These are phyloP conservation scores for Erythrophleum fordii DNA, from an alignment of 306 rosid species.

Conservation along the genomic window DNA sequence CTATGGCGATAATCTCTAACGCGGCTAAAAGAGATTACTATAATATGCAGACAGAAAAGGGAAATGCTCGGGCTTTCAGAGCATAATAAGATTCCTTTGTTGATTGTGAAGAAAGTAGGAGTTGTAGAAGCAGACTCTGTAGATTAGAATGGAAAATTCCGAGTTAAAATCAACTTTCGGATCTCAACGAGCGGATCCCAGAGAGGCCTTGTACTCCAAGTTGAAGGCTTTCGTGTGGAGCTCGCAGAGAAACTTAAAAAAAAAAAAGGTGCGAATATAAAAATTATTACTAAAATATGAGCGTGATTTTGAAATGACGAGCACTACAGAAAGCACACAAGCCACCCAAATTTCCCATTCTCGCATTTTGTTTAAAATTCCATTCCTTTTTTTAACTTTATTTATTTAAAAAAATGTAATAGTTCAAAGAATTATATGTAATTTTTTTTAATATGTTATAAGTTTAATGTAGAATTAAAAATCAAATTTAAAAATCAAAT, in stretches of 20 bases:
- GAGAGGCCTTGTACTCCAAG: slow-evolving; percentile 45
- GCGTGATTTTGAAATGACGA: not conserved
- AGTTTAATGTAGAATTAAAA: not conserved
- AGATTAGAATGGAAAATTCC: slow-evolving; percentile 34
- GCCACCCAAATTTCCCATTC: too few species aligned
- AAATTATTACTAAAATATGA: not conserved
- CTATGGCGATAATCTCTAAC: slow-evolving; percentile 53
- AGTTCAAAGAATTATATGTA: not conserved
- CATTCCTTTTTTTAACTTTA: not conserved
- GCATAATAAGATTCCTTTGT: slow-evolving; percentile 27
- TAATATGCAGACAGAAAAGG: not conserved
- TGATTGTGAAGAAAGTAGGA: slow-evolving; percentile 33
- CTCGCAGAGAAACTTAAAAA: slow-evolving; percentile 29
- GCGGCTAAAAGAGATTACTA: slow-evolving; percentile 17
- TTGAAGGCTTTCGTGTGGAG: slow-evolving; percentile 44
- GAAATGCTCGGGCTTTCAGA: slow-evolving; percentile 27
- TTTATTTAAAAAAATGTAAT: not conserved
- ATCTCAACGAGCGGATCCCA: slow-evolving; percentile 45
- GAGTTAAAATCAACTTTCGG: slow-evolving; percentile 28
- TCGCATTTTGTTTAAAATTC: too few species aligned
- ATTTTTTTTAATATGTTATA: not conserved
- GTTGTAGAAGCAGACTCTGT: slow-evolving; percentile 22
- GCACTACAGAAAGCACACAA: too few species aligned
- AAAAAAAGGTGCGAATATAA: not conserved
- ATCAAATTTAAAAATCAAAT: not conserved